phyloP scores from a whole-genome alignment of 2,329 filamentous ascomycete species.

The Penicillium sclerotigenum region DNA sequence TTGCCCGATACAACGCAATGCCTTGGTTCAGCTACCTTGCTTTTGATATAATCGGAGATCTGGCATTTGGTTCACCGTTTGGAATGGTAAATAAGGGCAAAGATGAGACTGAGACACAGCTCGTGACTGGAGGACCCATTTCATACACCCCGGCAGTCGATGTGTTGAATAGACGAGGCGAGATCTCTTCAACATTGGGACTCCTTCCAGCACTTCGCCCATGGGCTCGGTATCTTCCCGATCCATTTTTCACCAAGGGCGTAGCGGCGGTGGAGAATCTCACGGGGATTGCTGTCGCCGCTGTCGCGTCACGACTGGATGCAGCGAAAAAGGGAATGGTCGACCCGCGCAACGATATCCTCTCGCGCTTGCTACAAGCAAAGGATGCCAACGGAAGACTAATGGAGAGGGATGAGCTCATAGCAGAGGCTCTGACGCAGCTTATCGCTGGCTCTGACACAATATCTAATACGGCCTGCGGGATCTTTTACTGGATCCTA shows the following conservation, averaged over 20 bases:
- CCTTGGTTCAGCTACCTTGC: conserved; percentile 26
- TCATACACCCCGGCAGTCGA: conserved; percentile 18
- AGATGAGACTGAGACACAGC: conserved; percentile 18
- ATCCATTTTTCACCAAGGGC: conserved; percentile 25
- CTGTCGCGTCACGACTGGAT: conserved; percentile 16
- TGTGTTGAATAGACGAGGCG: conserved; percentile 19
- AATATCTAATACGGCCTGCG: conserved; percentile 31
- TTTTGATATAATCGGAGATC: conserved; percentile 21
- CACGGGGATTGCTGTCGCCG: conserved; percentile 21
- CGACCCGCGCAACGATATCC: conserved; percentile 28
- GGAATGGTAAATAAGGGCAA: conserved; percentile 24
- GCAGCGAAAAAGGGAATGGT: conserved; percentile 12
- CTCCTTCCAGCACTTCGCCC: conserved; percentile 17
- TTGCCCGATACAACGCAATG: conserved; percentile 17
- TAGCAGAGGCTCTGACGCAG: conserved; percentile 34
- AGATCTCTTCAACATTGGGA: conserved; percentile 22
- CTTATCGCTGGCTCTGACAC: conserved; percentile 38
- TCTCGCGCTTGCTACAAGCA: conserved; percentile 30
- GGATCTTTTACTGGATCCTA: conserved; percentile 26
- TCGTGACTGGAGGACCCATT: conserved; percentile 17
- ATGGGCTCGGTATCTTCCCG: conserved; percentile 19
- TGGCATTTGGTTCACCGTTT: conserved; percentile 23
- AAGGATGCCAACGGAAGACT: conserved; percentile 29
- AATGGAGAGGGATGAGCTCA: conserved; percentile 29
- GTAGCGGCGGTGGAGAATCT: conserved; percentile 31